These are phyloP conservation scores for Elasticomyces elasticus DNA, from an alignment of 495 filamentous ascomycete genomes.

Conservation along the genomic window DNA sequence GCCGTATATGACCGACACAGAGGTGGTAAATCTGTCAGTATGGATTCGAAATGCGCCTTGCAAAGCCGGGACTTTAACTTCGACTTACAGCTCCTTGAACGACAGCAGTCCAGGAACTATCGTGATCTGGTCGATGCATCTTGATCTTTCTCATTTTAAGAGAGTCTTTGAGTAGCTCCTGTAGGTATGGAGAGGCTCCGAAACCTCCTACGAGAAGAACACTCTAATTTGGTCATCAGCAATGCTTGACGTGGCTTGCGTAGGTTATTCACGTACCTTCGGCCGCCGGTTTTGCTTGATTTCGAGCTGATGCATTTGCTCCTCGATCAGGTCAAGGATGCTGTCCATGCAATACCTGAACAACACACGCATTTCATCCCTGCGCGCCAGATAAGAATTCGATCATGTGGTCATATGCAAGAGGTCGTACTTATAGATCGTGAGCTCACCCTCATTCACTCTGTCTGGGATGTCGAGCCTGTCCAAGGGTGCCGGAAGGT, in stretches of 20 bases:
- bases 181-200: not conserved
- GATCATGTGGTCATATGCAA: not conserved
- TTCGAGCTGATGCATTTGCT: not conserved
- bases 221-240: too few species aligned
- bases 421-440: not conserved
- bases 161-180: too few species aligned
- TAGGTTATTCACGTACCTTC: too few species aligned
- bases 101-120: too few species aligned
- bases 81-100: too few species aligned
- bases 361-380: not conserved
- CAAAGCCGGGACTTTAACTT: too few species aligned
- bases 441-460: not conserved
- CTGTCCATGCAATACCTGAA: not conserved
- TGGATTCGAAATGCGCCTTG: too few species aligned
- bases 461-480: not conserved
- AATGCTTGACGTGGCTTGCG: too few species aligned
- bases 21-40: too few species aligned
- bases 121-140: too few species aligned
- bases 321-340: not conserved
- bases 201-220: not conserved
- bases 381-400: not conserved
- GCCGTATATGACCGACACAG: too few species aligned
- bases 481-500: not conserved
- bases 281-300: not conserved
- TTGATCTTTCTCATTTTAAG: too few species aligned